phyloP scores from a whole-genome alignment of 164 flowering plant genomes.

The Macadamia integrifolia region DNA sequence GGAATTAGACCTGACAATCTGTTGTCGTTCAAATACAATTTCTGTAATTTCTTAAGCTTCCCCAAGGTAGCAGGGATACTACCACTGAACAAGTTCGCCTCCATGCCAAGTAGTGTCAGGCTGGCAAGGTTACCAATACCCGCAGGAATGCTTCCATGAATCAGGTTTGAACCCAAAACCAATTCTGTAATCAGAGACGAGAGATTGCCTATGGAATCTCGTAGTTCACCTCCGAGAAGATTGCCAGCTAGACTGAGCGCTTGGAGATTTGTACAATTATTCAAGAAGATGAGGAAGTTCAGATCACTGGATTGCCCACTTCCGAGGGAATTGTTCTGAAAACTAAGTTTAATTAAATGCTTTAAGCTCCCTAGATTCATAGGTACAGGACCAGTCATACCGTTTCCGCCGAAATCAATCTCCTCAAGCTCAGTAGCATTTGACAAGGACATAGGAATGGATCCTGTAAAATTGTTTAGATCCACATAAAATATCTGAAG shows the following conservation, averaged over 20 bases:
- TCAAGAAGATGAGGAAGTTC: conserved; percentile 22
- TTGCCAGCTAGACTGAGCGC: conserved; percentile 15
- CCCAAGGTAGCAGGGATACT: conserved; percentile 20
- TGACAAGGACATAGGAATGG: conserved; percentile 25
- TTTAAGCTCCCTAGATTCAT: conserved; percentile 13
- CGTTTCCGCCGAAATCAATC: conserved; percentile 14
- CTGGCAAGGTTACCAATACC: conserved; percentile 19
- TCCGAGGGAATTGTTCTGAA: conserved; percentile 19
- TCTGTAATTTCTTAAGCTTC: conserved; percentile 17
- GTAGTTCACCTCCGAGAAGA: conserved; percentile 25
- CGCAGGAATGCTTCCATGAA: too few species aligned
- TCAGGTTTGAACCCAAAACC: too few species aligned
- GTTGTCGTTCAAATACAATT: conserved; percentile 6
- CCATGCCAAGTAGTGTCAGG: conserved; percentile 14
- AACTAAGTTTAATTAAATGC: conserved; percentile 5
- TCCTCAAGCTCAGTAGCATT: conserved; percentile 20
- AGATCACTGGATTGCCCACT: conserved; percentile 19
- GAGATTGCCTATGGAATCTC: conserved; percentile 15
- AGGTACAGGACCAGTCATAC: conserved; percentile 18
- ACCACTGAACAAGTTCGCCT: conserved; percentile 4
- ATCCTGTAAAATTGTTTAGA: conserved; percentile 3
- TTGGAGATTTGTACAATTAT: conserved; percentile 25
- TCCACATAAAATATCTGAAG: background rate
- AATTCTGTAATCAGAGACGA: too few species aligned
- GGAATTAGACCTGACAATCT: conserved; percentile 28